These are phyloP conservation scores for Rutstroemia sydowiana DNA, from an alignment of 2,329 filamentous ascomycete genomes.

Conservation along the genomic window DNA sequence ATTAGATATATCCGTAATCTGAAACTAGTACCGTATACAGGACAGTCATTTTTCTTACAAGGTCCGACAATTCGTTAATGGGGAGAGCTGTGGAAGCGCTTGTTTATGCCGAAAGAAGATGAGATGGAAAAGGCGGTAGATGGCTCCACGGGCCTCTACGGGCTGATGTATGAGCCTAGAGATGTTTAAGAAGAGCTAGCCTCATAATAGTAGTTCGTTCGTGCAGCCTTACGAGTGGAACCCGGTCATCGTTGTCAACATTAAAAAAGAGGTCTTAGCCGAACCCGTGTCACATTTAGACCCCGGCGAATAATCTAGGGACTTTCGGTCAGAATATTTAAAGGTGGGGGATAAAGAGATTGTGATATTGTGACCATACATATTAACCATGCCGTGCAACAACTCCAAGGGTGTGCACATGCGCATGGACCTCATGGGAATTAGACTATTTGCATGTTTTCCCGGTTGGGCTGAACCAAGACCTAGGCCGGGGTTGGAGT, in stretches of 20 bases:
- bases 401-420: too few relatives aligned
- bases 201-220: slow-evolving; percentile 6
- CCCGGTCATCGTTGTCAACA: not conserved
- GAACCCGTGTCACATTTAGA: slow-evolving; percentile 2
- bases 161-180: slow-evolving; percentile 2
- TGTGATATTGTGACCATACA: not conserved
- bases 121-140: slow-evolving; percentile 5
- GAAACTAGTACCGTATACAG: not conserved
- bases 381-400: not conserved
- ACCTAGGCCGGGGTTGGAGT: slow-evolving; percentile 5
- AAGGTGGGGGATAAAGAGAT: slow-evolving; percentile 1
- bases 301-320: too few relatives aligned
- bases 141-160: slow-evolving; percentile 2
- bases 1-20: not conserved
- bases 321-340: slow-evolving; percentile 3
- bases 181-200: slow-evolving; percentile 4
- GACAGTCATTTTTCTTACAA: not conserved
- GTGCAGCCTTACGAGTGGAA: slow-evolving; percentile 13
- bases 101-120: slow-evolving; percentile 7
- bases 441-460: not conserved
- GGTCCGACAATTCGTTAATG: not conserved
- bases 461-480: slow-evolving; percentile 9
- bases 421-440: too few relatives aligned
- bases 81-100: slow-evolving; percentile 10
- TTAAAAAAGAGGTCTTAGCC: not conserved